Base-by-base conservation (phyloP, 2,329 filamentous ascomycete genomes). In the Verticillium klebahnii region DNA sequence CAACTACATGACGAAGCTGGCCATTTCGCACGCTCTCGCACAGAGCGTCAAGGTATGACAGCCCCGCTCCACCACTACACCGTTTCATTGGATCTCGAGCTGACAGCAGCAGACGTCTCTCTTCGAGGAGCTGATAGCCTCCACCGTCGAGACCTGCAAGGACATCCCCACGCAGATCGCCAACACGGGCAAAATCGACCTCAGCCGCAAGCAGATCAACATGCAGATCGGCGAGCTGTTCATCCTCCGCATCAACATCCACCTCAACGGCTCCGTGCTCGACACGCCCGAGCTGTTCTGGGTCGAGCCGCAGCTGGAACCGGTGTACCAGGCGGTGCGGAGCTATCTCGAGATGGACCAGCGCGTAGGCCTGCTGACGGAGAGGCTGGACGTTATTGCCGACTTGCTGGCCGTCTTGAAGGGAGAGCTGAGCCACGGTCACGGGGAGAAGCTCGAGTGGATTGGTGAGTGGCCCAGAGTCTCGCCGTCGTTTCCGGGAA, bases 161-260 rank as follows among this genome's bases (percentile, higher is more conserved):
- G 92, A 96, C 63, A 91, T 99, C 5, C 95, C 95, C 0, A 89
- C 91, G 9, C 91, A 97, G 74, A 97, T 99, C 68, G 94, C 95
- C 2, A 80, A 91, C 66, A 97, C 94, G 0, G 95, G 95, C 66
- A 95, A 93, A 71, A 95, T 99, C 71, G 89, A 91, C 61, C 86
- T 99, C 62, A 92, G 89, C 62, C 88, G 94, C 54, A 87, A 88
- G 63, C 88, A 98, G 74, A 97, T 99, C 81, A 98, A 98, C 81
- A 98, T 98, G 93, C 93, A 98, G 77, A 97, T 99, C 64, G 95
- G 95, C 73, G 93, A 99, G 78, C 86, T 99, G 60, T 99, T 99
- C 76, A 98, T 99, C 72, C 81, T 99, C 36, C 88, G 95, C 63
- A 98, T 99, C 79, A 97, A 95, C 75, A 98, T 99, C 71, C 96